phyloP scores from a whole-genome alignment of 1,139 yeast genomes.

The Blastobotrys proliferans region DNA sequence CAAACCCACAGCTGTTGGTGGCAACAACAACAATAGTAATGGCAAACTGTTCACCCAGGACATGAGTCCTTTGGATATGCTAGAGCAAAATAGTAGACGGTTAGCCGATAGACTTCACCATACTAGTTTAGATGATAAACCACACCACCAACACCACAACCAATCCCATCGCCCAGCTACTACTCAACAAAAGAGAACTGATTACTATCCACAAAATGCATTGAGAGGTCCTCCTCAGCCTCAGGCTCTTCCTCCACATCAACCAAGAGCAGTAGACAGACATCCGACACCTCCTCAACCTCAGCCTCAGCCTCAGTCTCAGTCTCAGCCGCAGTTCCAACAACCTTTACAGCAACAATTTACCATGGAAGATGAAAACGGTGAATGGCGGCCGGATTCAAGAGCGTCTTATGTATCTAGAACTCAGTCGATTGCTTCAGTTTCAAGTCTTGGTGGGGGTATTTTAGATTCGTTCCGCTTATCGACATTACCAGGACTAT shows the following conservation, averaged over 20 bases:
- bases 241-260: slow-evolving; percentile 1
- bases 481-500: slow-evolving; percentile 24
- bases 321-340: slow-evolving; percentile 4
- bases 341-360: slow-evolving; percentile 9
- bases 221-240: background rate
- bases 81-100: slow-evolving; percentile 30
- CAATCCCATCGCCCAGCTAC: background rate
- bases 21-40: no score
- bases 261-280: background rate
- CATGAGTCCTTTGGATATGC: slow-evolving; percentile 30
- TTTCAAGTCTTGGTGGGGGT: slow-evolving; percentile 20
- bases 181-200: background rate
- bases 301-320: background rate
- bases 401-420: slow-evolving; percentile 14
- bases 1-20: no score
- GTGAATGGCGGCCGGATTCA: slow-evolving; percentile 18
- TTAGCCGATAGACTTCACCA: slow-evolving; percentile 24
- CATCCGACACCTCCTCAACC: slow-evolving; percentile 1
- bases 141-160: background rate
- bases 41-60: slow-evolving; percentile 21
- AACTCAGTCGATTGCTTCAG: slow-evolving; percentile 15
- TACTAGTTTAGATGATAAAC: background rate
- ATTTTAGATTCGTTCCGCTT: slow-evolving; percentile 31
- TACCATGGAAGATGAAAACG: slow-evolving; percentile 8
- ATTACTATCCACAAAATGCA: background rate